Percentiles rank a stretch among this genome's conserved stretches.
These are phyloP conservation scores for Akanthomyces uredinophilus DNA, from an alignment of 2,329 filamentous ascomycete genomes.

Conservation along the genomic window DNA sequence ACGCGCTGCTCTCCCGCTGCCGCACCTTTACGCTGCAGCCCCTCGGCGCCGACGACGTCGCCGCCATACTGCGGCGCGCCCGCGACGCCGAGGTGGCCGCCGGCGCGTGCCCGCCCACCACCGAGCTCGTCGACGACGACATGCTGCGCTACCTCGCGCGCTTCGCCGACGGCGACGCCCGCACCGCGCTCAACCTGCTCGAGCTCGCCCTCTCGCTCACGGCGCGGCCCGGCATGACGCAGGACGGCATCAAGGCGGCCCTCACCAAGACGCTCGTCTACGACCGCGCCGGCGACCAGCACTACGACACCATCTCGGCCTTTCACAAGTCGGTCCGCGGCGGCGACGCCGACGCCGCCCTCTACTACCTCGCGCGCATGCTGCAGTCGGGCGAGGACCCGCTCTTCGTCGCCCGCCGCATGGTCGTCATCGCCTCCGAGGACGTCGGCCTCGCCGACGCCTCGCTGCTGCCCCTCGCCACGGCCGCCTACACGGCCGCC, in stretches of 20 bases:
- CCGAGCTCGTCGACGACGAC: slow-evolving; percentile 66
- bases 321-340: slow-evolving; percentile 95
- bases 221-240: slow-evolving; percentile 57
- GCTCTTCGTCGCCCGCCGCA: slow-evolving; percentile 82
- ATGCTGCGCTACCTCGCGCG: slow-evolving; percentile 76
- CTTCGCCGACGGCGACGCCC: slow-evolving; percentile 88
- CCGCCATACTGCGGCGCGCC: slow-evolving; percentile 71
- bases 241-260: slow-evolving; percentile 70
- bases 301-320: slow-evolving; percentile 95
- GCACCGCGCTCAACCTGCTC: slow-evolving; percentile 86
- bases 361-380: slow-evolving; percentile 97
- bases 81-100: slow-evolving; percentile 52
- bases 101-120: slow-evolving; percentile 32
- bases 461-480: slow-evolving; percentile 75
- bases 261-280: slow-evolving; percentile 93
- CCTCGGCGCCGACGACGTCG: slow-evolving; percentile 66
- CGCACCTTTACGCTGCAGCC: slow-evolving; percentile 82
- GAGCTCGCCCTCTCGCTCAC: slow-evolving; percentile 77
- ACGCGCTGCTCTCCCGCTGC: slow-evolving; percentile 81
- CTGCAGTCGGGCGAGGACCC: slow-evolving; percentile 91
- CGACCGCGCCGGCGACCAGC: slow-evolving; percentile 89
- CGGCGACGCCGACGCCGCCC: slow-evolving; percentile 75
- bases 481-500: slow-evolving; percentile 77
- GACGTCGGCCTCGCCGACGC: slow-evolving; percentile 90
- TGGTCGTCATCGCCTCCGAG: slow-evolving; percentile 92